Conservation (phyloP, 768 basidiomycete genomes). For the Sarcodon aspratus region DNA sequence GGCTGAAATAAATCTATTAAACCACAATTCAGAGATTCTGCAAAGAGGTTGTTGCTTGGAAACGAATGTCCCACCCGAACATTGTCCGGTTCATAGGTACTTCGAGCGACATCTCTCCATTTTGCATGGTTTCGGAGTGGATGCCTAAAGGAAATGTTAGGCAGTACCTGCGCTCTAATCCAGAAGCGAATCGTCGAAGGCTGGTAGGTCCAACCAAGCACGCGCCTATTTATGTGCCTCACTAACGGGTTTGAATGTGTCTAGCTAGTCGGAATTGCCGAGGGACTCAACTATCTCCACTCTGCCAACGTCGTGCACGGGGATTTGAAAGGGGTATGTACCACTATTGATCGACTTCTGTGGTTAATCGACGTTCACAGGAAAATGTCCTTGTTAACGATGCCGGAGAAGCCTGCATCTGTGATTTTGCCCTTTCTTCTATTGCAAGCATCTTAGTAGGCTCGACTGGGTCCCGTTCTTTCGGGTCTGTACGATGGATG, state of each 20-base stretch:
- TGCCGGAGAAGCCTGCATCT: conserved; percentile 6
- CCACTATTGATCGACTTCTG: too few relatives aligned
- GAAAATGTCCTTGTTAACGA: conserved; percentile 7
- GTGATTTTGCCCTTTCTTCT: conserved; percentile 8
- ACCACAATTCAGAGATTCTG: background rate
- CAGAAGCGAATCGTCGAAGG: background rate
- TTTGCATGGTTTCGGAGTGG: background rate
- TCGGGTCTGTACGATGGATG: conserved; percentile 11
- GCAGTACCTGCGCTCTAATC: background rate
- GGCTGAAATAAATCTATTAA: background rate
- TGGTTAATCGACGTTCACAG: background rate
- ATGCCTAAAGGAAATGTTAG: background rate
- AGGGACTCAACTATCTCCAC: background rate
- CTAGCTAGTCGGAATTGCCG: background rate
- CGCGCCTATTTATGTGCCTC: background rate
- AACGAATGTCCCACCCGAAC: background rate
- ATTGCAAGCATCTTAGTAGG: conserved; percentile 3
- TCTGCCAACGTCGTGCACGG: background rate
- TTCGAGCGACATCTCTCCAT: background rate
- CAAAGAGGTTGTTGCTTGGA: background rate
- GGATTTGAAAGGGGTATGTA: background rate
- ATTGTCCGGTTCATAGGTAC: background rate
- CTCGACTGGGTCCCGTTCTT: background rate
- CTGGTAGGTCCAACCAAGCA: background rate
- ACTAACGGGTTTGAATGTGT: background rate